Base-by-base conservation (phyloP, 139 green algal genomes). In the Dunaliella sp. region DNA sequence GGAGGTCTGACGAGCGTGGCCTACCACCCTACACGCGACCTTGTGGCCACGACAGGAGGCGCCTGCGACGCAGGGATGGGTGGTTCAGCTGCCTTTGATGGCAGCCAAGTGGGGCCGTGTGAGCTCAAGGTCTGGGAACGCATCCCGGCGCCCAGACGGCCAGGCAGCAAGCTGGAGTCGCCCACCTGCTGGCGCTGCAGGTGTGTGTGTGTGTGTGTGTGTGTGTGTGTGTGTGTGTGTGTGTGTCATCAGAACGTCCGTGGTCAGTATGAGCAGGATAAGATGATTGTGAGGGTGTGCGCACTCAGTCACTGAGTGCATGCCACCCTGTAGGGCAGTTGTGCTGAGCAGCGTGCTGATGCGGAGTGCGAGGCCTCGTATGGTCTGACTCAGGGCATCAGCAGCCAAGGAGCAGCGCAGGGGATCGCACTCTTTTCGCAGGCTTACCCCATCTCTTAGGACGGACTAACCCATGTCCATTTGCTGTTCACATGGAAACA, bases 91-190 rank as follows among this genome's bases (percentile, higher is more conserved):
- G 73, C 73, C 12, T 33, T 78, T 7, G 48, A 65, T 7, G 48
- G 48, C 48, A 26, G 16, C 48, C 48, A 65, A 16, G n/a, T n/a
- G n/a, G 48, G 48, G 16, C 83, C 85, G 0, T 87, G 89, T 22
- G 86, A 92, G 37, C 94, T 93, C 85, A 84, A 79, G 38, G 38
- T 95, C 24, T 95, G 93, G 93, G 78, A 89, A 33, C 78, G 83
- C 35, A 37, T 88, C 48, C 65, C 48, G 1, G 77, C 38, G n/a
- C 31, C 83, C 16, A 2, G 35, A 12, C 3, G 73, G 84, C 58
- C 79, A 21, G 80, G 80, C 38, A 38, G 83, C 38, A 82, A 77
- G 1, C 35, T 75, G 36, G 33, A 76, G 30, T 80, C 57, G 7
- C 80, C 80, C 31, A 82, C 80, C 3, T 72, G 35, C 77, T 87